Evolutionary conservation across 805 yeast species (phyloP).

Genomic region (Starmerella floricola): DNA sequence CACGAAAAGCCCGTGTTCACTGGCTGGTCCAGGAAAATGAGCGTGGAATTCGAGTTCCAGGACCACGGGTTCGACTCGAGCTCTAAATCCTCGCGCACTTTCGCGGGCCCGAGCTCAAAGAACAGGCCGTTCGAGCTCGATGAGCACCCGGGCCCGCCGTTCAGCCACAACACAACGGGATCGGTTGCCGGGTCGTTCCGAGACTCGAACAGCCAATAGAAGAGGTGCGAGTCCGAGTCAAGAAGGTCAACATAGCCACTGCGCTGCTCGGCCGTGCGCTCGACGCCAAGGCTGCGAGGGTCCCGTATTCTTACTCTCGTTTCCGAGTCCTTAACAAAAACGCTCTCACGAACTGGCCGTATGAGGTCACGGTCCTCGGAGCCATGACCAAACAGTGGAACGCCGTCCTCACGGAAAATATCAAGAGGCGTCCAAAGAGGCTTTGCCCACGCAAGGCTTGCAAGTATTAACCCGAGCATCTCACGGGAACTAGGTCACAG

Average conservation of each 20-base stretch:
- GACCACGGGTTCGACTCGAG: slow-evolving; percentile 54
- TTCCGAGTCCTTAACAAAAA: too few relatives aligned
- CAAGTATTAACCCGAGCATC: too few relatives aligned
- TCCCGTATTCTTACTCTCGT: slow-evolving; percentile 6
- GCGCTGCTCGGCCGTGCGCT: slow-evolving; percentile 51
- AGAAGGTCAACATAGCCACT: slow-evolving; percentile 60
- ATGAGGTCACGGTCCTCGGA: too few relatives aligned
- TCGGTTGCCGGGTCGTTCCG: slow-evolving; percentile 78
- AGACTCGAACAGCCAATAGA: slow-evolving; percentile 86
- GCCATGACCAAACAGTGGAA: too few relatives aligned
- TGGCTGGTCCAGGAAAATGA: slow-evolving; percentile 86
- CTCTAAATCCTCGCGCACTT: slow-evolving; percentile 44
- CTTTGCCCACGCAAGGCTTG: too few relatives aligned
- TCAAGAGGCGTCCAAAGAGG: too few relatives aligned
- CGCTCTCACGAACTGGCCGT: too few relatives aligned
- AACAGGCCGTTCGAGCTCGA: slow-evolving; percentile 69
- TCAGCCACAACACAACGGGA: slow-evolving; percentile 81
- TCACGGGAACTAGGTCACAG: too few relatives aligned
- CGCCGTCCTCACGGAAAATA: too few relatives aligned
- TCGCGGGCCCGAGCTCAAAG: slow-evolving; percentile 84
- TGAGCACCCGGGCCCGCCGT: slow-evolving; percentile 94
- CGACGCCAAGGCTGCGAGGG: slow-evolving; percentile 9
- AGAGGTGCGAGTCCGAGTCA: slow-evolving; percentile 63
- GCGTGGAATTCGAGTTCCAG: slow-evolving; percentile 85
- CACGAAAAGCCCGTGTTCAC: slow-evolving; percentile 85